phyloP scores from a whole-genome alignment of 23 red algal genomes.

The Gracilaria domingensis region DNA sequence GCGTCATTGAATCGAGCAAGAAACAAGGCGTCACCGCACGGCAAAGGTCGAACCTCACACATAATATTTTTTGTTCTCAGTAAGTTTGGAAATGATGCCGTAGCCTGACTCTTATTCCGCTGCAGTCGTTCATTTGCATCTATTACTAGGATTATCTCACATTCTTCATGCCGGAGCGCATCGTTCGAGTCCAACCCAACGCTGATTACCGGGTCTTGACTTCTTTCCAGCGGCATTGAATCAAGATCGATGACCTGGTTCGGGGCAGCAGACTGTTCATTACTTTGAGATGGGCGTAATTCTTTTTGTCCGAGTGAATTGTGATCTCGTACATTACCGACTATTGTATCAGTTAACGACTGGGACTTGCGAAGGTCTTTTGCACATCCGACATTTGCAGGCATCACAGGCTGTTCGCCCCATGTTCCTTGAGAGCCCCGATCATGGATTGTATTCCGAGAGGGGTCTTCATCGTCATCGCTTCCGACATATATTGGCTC shows the following conservation, averaged over 20 bases:
- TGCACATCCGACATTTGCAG: background rate
- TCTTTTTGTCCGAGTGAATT: background rate
- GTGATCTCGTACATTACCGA: background rate
- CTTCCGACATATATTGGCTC: background rate
- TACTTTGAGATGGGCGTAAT: background rate
- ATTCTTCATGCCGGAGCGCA: background rate
- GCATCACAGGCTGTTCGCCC: background rate
- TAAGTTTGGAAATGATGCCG: background rate
- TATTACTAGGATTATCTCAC: constrained; percentile 39
- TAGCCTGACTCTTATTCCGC: background rate
- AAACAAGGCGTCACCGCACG: constrained; percentile 72
- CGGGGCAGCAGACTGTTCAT: background rate
- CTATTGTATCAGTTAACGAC: background rate
- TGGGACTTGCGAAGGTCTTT: background rate
- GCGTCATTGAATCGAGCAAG: constrained; percentile 44
- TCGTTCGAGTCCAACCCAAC: background rate
- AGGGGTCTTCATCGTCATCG: background rate
- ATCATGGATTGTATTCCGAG: background rate
- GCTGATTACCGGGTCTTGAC: background rate
- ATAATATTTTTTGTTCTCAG: background rate
- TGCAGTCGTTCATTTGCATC: constrained; percentile 47
- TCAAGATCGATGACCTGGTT: background rate
- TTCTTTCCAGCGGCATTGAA: background rate
- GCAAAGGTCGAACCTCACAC: constrained; percentile 49
- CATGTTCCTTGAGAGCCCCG: background rate